phyloP scores from a whole-genome alignment of 2,329 filamentous ascomycete genomes.

The Beauveria sp. region DNA sequence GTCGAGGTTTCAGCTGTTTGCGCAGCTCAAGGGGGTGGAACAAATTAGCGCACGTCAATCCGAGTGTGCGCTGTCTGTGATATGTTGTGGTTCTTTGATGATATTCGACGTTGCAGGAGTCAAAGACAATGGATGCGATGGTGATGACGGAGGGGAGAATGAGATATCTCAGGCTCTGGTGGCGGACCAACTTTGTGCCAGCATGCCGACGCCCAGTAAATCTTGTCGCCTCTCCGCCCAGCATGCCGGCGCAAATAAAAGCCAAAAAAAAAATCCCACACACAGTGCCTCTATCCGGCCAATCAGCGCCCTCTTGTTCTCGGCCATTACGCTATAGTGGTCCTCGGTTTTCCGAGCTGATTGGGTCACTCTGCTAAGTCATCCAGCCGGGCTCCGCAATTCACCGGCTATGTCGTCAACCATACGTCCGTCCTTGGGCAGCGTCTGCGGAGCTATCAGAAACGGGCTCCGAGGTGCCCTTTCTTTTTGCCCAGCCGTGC shows the following conservation, averaged over 20 bases:
- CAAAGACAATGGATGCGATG: not conserved
- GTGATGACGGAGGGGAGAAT: not conserved
- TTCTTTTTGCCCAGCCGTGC: not conserved
- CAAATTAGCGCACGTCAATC: constrained; percentile 3
- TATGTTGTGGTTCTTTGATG: not conserved
- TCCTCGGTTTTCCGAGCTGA: constrained; percentile 10
- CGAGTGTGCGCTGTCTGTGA: not conserved
- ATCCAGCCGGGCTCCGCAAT: not conserved
- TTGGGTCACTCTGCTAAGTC: constrained; percentile 6
- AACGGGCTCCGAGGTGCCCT: not conserved
- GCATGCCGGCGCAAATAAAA: constrained; percentile 5
- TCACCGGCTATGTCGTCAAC: constrained; percentile 9
- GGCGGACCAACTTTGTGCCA: constrained; percentile 1
- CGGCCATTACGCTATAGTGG: constrained; percentile 16
- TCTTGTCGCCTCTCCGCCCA: not conserved
- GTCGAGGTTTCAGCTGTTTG: constrained; percentile 6
- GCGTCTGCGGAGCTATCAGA: constrained; percentile 2
- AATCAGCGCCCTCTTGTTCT: constrained; percentile 21
- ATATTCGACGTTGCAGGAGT: not conserved
- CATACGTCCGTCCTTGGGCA: not conserved
- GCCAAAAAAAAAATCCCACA: constrained; percentile 9
- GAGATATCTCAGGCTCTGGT: not conserved
- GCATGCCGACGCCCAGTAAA: not conserved
- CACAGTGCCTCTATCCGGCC: constrained; percentile 15
- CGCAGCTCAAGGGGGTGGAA: constrained; percentile 5